phyloP scores from a whole-genome alignment of 257 asterid species.

The Osmanthus fragrans region DNA sequence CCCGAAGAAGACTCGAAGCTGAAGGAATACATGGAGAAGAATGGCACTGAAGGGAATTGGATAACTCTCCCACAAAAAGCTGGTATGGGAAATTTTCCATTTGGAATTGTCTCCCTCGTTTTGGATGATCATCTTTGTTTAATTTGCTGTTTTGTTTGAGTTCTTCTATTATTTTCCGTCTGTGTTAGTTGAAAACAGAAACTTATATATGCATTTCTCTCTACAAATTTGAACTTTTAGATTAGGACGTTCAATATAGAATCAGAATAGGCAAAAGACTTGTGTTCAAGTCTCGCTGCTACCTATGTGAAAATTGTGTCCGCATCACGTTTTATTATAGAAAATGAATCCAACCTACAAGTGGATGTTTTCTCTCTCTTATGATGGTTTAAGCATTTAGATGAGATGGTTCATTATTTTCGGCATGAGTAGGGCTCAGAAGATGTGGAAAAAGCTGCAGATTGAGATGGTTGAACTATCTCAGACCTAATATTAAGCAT shows the following conservation, averaged over 20 bases:
- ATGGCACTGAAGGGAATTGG: slow-evolving; percentile 33
- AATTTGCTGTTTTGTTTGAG: background rate
- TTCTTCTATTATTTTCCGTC: background rate
- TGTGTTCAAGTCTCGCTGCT: background rate
- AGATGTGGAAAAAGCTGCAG: slow-evolving; percentile 37
- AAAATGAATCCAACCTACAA: background rate
- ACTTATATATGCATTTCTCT: background rate
- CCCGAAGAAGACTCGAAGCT: slow-evolving; percentile 37
- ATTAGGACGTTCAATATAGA: too few species aligned
- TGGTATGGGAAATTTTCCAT: slow-evolving; percentile 12
- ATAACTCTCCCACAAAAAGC: slow-evolving; percentile 31
- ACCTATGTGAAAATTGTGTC: background rate
- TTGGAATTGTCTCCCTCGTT: too few species aligned
- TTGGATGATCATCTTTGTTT: background rate
- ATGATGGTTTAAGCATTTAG: background rate
- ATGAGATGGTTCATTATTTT: slow-evolving; percentile 2
- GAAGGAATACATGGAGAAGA: slow-evolving; percentile 28
- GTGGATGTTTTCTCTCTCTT: too few species aligned
- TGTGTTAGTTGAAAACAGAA: background rate
- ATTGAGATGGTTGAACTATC: slow-evolving; percentile 35
- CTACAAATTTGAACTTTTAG: too few species aligned
- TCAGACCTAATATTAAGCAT: slow-evolving; percentile 27
- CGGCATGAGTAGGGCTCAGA: slow-evolving; percentile 20
- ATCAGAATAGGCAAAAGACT: background rate
- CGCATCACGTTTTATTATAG: background rate